Evolutionary conservation across 2,329 filamentous ascomycete genomes (phyloP).

Genomic region (Cladophialophora chaetospira): DNA sequence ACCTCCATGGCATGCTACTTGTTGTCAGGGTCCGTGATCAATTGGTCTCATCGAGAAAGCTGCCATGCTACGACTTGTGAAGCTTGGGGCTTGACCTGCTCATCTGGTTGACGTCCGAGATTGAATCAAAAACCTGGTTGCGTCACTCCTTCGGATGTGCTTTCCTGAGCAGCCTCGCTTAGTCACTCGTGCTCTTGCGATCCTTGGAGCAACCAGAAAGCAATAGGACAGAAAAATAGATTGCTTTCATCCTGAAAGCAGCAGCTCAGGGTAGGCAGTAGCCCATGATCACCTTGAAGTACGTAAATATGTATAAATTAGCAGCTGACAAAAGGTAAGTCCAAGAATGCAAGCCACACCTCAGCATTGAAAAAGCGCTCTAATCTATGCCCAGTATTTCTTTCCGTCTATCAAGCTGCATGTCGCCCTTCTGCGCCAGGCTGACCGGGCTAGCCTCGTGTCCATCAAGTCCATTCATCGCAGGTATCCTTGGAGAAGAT

Average conservation of each 20-base stretch:
- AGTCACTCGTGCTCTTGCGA: neutral
- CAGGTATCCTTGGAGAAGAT: constrained; percentile 25
- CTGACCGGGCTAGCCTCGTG: constrained; percentile 25
- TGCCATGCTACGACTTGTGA: neutral
- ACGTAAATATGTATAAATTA: neutral
- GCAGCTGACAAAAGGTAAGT: neutral
- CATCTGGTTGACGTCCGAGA: too few relatives aligned
- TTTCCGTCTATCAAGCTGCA: constrained; percentile 21
- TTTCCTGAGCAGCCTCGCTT: constrained; percentile 4
- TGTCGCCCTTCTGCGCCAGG: constrained; percentile 5
- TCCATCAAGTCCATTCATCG: constrained; percentile 31
- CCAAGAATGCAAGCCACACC: too few relatives aligned
- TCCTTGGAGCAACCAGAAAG: too few relatives aligned
- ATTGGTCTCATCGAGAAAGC: neutral
- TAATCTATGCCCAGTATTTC: neutral
- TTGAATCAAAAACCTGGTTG: neutral
- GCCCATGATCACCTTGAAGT: neutral
- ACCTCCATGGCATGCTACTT: constrained; percentile 27
- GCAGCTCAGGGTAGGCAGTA: too few relatives aligned
- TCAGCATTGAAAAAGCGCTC: neutral
- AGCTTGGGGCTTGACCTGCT: neutral
- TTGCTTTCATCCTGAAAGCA: too few relatives aligned
- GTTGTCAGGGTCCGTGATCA: neutral
- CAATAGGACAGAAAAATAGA: too few relatives aligned
- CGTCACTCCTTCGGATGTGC: constrained; percentile 4